Percentiles rank a stretch among this genome's conserved stretches.
Conservation (phyloP, 169 alveolate species). For the Eimeria necatrix region DNA sequence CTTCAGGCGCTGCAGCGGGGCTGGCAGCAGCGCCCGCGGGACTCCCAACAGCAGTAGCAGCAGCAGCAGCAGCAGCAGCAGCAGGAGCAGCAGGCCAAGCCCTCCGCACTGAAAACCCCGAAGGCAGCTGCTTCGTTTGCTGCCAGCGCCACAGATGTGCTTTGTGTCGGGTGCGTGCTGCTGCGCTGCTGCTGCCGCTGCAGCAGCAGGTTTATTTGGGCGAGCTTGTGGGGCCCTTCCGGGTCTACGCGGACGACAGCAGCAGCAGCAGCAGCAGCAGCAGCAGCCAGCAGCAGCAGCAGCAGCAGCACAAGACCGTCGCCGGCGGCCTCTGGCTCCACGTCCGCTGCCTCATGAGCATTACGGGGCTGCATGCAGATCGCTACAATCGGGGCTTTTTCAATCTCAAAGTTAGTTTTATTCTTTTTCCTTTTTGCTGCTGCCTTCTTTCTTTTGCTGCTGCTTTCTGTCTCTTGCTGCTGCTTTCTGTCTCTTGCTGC, state of each 20-base stretch:
- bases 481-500: not conserved
- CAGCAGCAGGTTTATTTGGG: not conserved
- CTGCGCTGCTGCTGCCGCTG: not conserved
- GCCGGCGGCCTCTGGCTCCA: slow-evolving; percentile 54
- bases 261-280: slow-evolving; percentile 14
- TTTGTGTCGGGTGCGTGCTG: not conserved
- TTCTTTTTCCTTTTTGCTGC: not conserved
- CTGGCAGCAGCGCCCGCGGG: slow-evolving; percentile 1
- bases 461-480: slow-evolving; percentile 13
- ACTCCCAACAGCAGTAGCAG: slow-evolving; percentile 13
- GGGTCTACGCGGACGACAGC: not conserved
- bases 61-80: slow-evolving; percentile 25
- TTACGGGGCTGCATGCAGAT: slow-evolving; percentile 45
- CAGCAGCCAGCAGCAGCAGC: not conserved
- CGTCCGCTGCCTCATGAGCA: slow-evolving; percentile 40
- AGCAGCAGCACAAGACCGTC: slow-evolving; percentile 1
- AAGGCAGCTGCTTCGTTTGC: slow-evolving; percentile 16
- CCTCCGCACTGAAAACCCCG: not conserved
- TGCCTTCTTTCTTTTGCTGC: not conserved
- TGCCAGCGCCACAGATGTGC: slow-evolving; percentile 9
- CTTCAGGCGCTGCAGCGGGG: slow-evolving; percentile 21
- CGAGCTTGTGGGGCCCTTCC: slow-evolving; percentile 69
- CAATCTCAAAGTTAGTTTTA: slow-evolving; percentile 16
- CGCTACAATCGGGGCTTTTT: slow-evolving; percentile 44
- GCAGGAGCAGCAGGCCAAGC: not conserved